Base-by-base conservation (phyloP, 2,329 filamentous ascomycete species). In the Dryadomyces quercus-mongolicae region DNA sequence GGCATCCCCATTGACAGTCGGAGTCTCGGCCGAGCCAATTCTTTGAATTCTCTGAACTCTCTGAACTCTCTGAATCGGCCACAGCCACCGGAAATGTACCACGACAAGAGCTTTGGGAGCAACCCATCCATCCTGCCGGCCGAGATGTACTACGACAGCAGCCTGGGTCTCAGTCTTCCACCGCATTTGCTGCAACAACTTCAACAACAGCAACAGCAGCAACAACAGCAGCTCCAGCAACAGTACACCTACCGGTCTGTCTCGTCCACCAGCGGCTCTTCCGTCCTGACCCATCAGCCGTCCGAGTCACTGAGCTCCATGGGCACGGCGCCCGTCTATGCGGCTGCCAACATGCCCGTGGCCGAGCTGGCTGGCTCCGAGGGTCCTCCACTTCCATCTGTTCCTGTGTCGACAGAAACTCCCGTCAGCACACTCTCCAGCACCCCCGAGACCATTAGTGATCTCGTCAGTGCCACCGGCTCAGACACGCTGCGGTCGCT, bases 401-500 rank as follows among this genome's bases (percentile, higher is more conserved):
- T 31, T 4, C 25, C 25, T 8, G 25, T 12, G 5, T 4, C 38
- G 4, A 3, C 38, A 5, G 25, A 31, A 8, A 31, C 25, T n/a
- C n/a, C n/a, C 25, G 25, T 31, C 25, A 31, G 25, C 25, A 31
- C 25, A 8, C 25, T 31, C 25, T 31, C 25, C 25, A 31, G 25
- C 25, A 31, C 25, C 25, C 8, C 25, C 25, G n/a, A n/a, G n/a
- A 31, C 25, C 25, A 31, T 31, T 8, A 31, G 25, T 8, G 25
- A 31, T 31, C 25, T 31, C 25, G 25, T 31, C 25, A 31, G 25
- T 8, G 25, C 25, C 25, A 31, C 25, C 25, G 25, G 25, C 25
- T 31, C 25, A 4, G 25, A 31, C 34, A 67, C 68, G 0, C 46
- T 69, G 40, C 63, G 66, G 4, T 68, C 69, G 10, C 65, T 65